A percentile compares a stretch with the other conserved stretches of the same genome.
phyloP scores from a whole-genome alignment of 495 filamentous ascomycete genomes.

The Friedmanniomyces simplex region DNA sequence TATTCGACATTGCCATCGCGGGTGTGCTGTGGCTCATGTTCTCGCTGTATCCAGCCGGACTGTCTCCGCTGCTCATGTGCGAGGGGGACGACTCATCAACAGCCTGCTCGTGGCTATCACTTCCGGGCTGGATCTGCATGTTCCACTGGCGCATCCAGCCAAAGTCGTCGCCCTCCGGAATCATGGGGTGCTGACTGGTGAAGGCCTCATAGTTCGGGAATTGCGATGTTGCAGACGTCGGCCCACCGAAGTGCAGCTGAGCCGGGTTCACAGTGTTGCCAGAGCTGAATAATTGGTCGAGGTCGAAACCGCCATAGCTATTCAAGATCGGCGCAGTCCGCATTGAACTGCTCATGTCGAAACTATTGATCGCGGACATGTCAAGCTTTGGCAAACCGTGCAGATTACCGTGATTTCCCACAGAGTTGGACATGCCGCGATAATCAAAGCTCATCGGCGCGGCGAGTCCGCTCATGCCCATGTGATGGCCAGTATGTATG shows the following conservation, averaged over 20 bases:
- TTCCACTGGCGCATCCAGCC: conserved; percentile 84
- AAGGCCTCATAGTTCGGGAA: conserved; percentile 36
- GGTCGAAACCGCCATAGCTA: conserved; percentile 54
- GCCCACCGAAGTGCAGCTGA: conserved; percentile 84
- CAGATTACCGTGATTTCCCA: conserved; percentile 51
- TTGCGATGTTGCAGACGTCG: conserved; percentile 62
- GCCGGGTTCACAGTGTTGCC: conserved; percentile 85
- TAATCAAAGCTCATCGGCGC: conserved; percentile 54
- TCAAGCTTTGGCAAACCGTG: conserved; percentile 76
- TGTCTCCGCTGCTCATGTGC: conserved; percentile 20
- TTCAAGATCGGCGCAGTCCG: conserved; percentile 70
- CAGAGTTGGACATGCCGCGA: conserved; percentile 58
- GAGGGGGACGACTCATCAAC: conserved; percentile 88
- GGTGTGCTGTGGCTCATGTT: conserved; percentile 11
- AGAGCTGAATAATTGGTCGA: conserved; percentile 60
- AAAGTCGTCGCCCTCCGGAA: conserved; percentile 54
- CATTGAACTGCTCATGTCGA: conserved; percentile 53
- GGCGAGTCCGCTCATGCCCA: conserved; percentile 44
- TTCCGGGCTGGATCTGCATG: conserved; percentile 55
- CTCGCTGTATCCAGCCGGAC: conserved; percentile 13
- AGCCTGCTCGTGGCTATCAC: conserved; percentile 59
- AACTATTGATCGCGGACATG: conserved; percentile 52
- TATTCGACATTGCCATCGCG: not conserved
- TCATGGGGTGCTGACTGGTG: conserved; percentile 10
- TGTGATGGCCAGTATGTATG: conserved; percentile 21